Conservation (phyloP, 2,329 filamentous ascomycete genomes). For the Aureobasidium zeae region DNA sequence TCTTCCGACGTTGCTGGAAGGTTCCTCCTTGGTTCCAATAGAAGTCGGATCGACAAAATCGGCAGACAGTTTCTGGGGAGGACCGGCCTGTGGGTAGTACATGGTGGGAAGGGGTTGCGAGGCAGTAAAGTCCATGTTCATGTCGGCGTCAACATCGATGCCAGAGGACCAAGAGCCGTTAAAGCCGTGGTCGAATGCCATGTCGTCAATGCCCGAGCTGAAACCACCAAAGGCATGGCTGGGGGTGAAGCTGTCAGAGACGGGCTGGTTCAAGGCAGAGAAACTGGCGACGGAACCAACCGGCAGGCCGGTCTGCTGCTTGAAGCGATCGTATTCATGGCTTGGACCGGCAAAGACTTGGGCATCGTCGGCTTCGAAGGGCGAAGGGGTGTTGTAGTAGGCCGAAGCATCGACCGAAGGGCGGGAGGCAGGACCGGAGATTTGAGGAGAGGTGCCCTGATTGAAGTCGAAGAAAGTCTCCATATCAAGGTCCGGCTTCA, state of each 20-base stretch:
- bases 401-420: slow-evolving; percentile 16
- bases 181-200: slow-evolving; percentile 49
- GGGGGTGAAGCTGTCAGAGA: slow-evolving; percentile 33
- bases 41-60: slow-evolving; percentile 66
- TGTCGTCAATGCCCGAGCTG: slow-evolving; percentile 57
- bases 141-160: slow-evolving; percentile 47
- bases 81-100: slow-evolving; percentile 48
- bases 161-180: slow-evolving; percentile 48
- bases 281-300: slow-evolving; percentile 74
- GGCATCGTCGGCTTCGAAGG: slow-evolving; percentile 30
- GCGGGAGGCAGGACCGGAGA: slow-evolving; percentile 23
- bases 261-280: slow-evolving; percentile 56
- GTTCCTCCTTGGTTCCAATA: slow-evolving; percentile 54
- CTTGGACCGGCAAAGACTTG: slow-evolving; percentile 50
- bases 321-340: slow-evolving; percentile 90
- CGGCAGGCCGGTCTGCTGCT: slow-evolving; percentile 89
- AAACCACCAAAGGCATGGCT: slow-evolving; percentile 55
- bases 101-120: slow-evolving; percentile 48
- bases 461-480: slow-evolving; percentile 34
- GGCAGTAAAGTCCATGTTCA: slow-evolving; percentile 54
- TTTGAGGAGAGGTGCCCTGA: slow-evolving; percentile 23
- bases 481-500: slow-evolving; percentile 33
- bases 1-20: slow-evolving; percentile 50
- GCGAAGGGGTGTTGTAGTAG: slow-evolving; percentile 22
- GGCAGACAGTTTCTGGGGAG: slow-evolving; percentile 25